Evolutionary conservation across 352 stramenopile species (phyloP), one percentile per base, ranked within the genome.

Genomic region (Phytophthora lateralis): DNA sequence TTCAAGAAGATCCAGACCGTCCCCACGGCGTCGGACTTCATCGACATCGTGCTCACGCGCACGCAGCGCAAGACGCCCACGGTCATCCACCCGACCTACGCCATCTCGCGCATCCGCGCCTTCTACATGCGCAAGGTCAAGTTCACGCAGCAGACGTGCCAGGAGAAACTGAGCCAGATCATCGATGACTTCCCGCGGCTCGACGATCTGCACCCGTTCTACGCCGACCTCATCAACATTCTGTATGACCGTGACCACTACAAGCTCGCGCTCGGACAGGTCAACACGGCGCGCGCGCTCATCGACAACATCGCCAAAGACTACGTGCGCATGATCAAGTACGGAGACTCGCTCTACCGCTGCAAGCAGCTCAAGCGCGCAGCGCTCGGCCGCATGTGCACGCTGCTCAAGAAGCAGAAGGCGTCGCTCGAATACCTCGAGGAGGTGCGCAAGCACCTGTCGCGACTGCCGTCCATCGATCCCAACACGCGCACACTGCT

Each of bases 291-390:
- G 45, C 97, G 98, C 63, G 97, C 96, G 24, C 80, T 99, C 8
- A 97, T 99, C 24, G 95, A 99, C 72, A 95, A 95, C 53, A 98
- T 99, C 37, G 90, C 93, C 29, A 97, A 98, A 55, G 97, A 99
- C 70, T 99, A 99, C 71, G 96, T 99, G 61, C 93, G 97, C 34
- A 98, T 99, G 89, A 97, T 99, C 69, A 99, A 99, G 78, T 99
- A 99, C 73, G 98, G 97, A 20, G 98, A 99, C 77, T 98, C 96
- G 35, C 85, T 99, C 1, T 99, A 99, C 81, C 88, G 97, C 7
- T 99, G 98, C 93, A 99, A 99, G 81, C 98, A 99, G 80, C 89
- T 99, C 57, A 99, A 99, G 83, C 93, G 97, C 52, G 98, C 98
- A 0, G 98, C 97, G 21, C 84, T 99, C n/a, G 98, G 97, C 60